Evolutionary conservation across 352 stramenopile genomes (phyloP).

Genomic region (Thraustochytrium sp.): DNA sequence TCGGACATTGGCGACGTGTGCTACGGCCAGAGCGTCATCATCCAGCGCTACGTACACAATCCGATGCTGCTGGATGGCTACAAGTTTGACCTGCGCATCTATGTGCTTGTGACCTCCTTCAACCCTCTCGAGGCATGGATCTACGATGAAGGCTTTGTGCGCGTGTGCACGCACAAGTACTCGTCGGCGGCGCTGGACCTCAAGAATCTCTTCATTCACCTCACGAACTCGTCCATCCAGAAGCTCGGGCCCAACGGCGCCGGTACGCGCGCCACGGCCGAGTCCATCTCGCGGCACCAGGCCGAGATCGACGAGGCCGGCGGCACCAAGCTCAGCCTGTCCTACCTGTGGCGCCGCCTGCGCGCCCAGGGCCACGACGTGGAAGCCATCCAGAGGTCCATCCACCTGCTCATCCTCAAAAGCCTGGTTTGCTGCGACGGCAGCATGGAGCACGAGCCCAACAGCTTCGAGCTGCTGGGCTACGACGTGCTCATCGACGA

Average conservation of each 20-base stretch:
- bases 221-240: slow-evolving; percentile 58
- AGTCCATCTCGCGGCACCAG: slow-evolving; percentile 25
- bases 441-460: slow-evolving; percentile 49
- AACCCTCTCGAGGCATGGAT: slow-evolving; percentile 84
- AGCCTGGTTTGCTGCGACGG: slow-evolving; percentile 25
- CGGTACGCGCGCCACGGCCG: slow-evolving; percentile 64
- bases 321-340: slow-evolving; percentile 32
- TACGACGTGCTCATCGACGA: slow-evolving; percentile 89
- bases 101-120: slow-evolving; percentile 77
- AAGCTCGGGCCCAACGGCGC: slow-evolving; percentile 72
- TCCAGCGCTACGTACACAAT: slow-evolving; percentile 55
- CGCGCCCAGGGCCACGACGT: slow-evolving; percentile 59
- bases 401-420: slow-evolving; percentile 32
- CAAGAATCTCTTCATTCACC: slow-evolving; percentile 52
- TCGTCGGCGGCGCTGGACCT: slow-evolving; percentile 58
- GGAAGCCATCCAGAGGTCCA: slow-evolving; percentile 1
- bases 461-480: slow-evolving; percentile 87
- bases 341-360: slow-evolving; percentile 48
- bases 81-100: slow-evolving; percentile 57
- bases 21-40: slow-evolving; percentile 59
- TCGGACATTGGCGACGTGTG: slow-evolving; percentile 72
- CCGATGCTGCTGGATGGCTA: slow-evolving; percentile 56
- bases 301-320: slow-evolving; percentile 35
- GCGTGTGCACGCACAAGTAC: slow-evolving; percentile 77
- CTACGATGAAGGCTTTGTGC: slow-evolving; percentile 85